Evolutionary conservation across 108 stramenopile species (phyloP).

Genomic region (Cyclotella kingstonii): DNA sequence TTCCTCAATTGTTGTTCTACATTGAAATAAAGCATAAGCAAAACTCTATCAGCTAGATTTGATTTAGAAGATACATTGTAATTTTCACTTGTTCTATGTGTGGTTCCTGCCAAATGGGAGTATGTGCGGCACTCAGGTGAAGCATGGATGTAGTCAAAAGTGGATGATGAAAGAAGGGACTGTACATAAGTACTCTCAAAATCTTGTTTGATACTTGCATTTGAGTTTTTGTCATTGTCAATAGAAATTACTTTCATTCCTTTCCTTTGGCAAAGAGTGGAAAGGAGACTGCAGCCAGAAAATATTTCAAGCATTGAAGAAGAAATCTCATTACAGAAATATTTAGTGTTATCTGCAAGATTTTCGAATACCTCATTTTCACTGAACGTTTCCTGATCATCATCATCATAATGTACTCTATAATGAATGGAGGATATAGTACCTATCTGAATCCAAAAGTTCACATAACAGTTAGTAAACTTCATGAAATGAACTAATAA

Average conservation of each 20-base stretch:
- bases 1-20: background rate
- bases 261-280: conserved; percentile 20
- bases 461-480: too few species aligned
- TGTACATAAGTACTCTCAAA: conserved; percentile 19
- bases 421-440: conserved; percentile 18
- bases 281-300: conserved; percentile 34
- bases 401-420: conserved; percentile 26
- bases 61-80: conserved; percentile 17
- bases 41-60: conserved; percentile 17
- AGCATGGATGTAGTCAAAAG: conserved; percentile 44
- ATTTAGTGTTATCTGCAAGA: conserved; percentile 12
- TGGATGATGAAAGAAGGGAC: background rate
- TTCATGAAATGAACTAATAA: too few species aligned
- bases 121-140: conserved; percentile 46
- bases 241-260: conserved; percentile 25
- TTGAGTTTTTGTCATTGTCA: conserved; percentile 25
- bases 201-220: conserved; percentile 31
- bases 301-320: conserved; percentile 17
- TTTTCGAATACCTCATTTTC: conserved; percentile 19
- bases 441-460: background rate
- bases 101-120: conserved; percentile 26
- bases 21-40: conserved; percentile 7
- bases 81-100: conserved; percentile 26
- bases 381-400: conserved; percentile 20
- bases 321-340: background rate